phyloP scores from a whole-genome alignment of 75 land plant genomes.

The Chamaecyparis obtusa region DNA sequence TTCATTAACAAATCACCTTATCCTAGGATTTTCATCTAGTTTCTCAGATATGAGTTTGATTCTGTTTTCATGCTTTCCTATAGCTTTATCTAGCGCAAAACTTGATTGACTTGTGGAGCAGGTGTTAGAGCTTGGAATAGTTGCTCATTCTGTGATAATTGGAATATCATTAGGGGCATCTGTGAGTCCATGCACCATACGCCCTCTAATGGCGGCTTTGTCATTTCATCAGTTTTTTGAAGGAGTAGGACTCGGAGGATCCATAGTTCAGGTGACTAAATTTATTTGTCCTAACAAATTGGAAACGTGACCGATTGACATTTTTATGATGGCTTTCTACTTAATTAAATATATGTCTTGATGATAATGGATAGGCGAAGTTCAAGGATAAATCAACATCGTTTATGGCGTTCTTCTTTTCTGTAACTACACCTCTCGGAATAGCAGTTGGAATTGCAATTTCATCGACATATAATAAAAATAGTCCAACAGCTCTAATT shows the following conservation, averaged over 20 bases:
- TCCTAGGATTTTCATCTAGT: too few relatives aligned
- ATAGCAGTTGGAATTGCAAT: constrained; percentile 37
- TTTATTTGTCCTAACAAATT: not conserved
- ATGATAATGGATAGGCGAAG: constrained; percentile 20
- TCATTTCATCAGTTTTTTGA: constrained; percentile 82
- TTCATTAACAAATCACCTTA: too few relatives aligned
- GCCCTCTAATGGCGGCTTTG: constrained; percentile 64
- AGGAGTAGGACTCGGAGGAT: constrained; percentile 20
- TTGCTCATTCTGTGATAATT: constrained; percentile 52
- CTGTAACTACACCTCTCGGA: constrained; percentile 38
- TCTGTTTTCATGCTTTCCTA: too few relatives aligned
- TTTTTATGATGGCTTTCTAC: not conserved
- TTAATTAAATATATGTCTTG: not conserved
- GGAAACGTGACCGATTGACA: not conserved
- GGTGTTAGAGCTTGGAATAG: too few relatives aligned
- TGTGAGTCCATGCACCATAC: constrained; percentile 50
- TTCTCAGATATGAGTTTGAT: too few relatives aligned
- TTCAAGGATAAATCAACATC: constrained; percentile 2
- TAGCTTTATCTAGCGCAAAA: constrained; percentile 19
- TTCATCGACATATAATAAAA: constrained; percentile 31
- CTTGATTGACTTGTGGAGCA: too few relatives aligned
- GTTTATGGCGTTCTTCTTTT: constrained; percentile 33
- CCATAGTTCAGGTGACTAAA: constrained; percentile 62
- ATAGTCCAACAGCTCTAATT: constrained; percentile 30
- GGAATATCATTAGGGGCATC: constrained; percentile 72